Evolutionary conservation across 1,139 yeast species (phyloP).

Genomic region (Debaryomyces robertsiae): DNA sequence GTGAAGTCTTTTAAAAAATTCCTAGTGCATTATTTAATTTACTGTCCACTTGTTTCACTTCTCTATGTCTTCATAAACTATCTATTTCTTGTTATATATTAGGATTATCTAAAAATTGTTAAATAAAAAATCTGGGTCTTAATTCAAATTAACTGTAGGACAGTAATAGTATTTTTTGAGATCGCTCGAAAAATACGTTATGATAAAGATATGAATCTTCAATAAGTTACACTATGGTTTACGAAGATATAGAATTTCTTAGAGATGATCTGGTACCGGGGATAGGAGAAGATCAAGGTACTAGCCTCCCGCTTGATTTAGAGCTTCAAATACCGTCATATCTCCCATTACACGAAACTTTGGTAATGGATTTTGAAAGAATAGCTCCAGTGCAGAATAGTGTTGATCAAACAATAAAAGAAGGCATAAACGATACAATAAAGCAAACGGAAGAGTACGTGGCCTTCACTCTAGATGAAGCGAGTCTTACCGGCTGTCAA

Average conservation of each 20-base stretch:
- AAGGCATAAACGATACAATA: conserved; percentile 11
- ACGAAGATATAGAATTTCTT: background rate
- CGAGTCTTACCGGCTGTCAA: conserved; percentile 4
- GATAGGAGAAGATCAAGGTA: background rate
- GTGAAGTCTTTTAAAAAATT: conserved; percentile 67
- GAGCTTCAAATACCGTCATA: conserved; percentile 11
- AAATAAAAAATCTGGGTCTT: too few species aligned
- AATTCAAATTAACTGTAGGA: too few species aligned
- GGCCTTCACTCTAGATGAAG: conserved; percentile 10
- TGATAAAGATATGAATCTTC: too few species aligned
- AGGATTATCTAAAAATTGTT: too few species aligned
- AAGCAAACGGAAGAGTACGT: conserved; percentile 14
- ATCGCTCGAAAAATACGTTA: too few species aligned
- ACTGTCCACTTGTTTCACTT: conserved; percentile 9
- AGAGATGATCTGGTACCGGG: too few species aligned
- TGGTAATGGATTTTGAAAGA: conserved; percentile 15
- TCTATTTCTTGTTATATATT: too few species aligned
- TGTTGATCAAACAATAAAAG: conserved; percentile 10
- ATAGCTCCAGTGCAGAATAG: conserved; percentile 9
- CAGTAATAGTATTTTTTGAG: too few species aligned
- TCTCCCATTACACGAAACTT: conserved; percentile 12
- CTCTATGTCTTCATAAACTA: conserved; percentile 5
- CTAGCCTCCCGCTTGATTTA: background rate
- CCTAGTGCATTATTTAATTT: conserved; percentile 4
- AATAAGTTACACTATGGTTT: background rate